Conservation (phyloP, 257 asterid genomes). For the Scutellaria minor region DNA sequence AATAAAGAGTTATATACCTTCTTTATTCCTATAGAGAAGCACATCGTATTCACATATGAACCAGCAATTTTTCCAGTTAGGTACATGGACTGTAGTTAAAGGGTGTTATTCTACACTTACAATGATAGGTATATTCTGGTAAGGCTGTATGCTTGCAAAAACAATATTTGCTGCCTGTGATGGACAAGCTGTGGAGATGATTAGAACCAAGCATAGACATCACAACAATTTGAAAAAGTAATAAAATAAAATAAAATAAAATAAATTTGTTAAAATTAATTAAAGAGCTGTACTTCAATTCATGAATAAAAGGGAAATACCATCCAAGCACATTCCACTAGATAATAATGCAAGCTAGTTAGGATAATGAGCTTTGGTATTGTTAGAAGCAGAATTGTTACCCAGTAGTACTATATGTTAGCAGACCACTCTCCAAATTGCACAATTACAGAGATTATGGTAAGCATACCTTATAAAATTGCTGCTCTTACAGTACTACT, state of each 20-base stretch:
- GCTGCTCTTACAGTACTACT: too few relatives aligned
- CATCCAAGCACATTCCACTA: constrained; percentile 17
- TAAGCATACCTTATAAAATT: too few relatives aligned
- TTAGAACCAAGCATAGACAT: constrained; percentile 25
- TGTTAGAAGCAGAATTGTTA: background rate
- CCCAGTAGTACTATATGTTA: too few relatives aligned
- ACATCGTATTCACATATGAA: constrained; percentile 15
- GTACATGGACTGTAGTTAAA: constrained; percentile 27
- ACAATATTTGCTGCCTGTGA: constrained; percentile 65
- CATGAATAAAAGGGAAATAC: background rate
- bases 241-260: background rate
- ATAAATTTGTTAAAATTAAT: background rate
- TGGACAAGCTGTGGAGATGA: constrained; percentile 36
- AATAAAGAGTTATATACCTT: constrained; percentile 8
- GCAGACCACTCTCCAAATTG: too few relatives aligned
- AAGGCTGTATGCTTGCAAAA: constrained; percentile 64
- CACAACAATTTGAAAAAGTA: background rate
- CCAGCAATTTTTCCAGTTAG: background rate
- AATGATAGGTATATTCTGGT: constrained; percentile 55
- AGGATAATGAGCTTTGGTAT: background rate
- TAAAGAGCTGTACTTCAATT: background rate
- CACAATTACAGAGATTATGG: too few relatives aligned
- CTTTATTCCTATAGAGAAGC: constrained; percentile 17
- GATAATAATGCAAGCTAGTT: constrained; percentile 16
- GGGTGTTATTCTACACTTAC: constrained; percentile 46